These are phyloP conservation scores for Populus simonii DNA, from an alignment of 345 rosid species.

Conservation along the genomic window DNA sequence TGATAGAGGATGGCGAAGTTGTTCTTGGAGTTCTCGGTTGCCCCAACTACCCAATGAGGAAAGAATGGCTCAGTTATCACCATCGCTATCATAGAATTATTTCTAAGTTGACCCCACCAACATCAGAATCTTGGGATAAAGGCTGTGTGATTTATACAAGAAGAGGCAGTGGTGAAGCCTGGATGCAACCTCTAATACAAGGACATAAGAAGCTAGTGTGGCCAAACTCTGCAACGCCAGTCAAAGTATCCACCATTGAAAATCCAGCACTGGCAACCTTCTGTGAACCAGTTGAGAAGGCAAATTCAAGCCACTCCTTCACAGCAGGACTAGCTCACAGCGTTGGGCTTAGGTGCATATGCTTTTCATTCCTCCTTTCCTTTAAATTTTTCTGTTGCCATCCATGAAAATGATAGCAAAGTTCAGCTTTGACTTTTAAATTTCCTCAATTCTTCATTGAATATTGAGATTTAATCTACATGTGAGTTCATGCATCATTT, in stretches of 20 bases:
- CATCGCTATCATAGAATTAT: conserved; percentile 54
- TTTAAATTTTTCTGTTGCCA: not conserved
- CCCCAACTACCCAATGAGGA: conserved; percentile 58
- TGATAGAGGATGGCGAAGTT: conserved; percentile 50
- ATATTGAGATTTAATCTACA: not conserved
- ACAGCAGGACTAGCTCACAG: conserved; percentile 62
- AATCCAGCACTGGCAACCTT: conserved; percentile 53
- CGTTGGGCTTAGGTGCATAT: conserved; percentile 43
- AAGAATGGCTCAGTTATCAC: conserved; percentile 52
- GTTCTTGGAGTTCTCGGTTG: conserved; percentile 60
- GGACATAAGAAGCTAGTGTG: conserved; percentile 32
- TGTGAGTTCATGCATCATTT: not conserved
- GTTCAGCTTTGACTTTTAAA: not conserved
- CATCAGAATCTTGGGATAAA: conserved; percentile 51
- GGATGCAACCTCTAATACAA: conserved; percentile 49
- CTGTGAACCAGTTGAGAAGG: conserved; percentile 58
- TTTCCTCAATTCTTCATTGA: not conserved
- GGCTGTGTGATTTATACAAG: conserved; percentile 50
- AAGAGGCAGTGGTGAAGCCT: conserved; percentile 45
- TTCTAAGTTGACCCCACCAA: conserved; percentile 40
- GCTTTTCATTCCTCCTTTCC: not conserved
- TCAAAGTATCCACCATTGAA: conserved; percentile 42
- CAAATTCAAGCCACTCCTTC: conserved; percentile 55
- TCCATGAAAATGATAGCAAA: not conserved
- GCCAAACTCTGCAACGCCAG: conserved; percentile 45